Percentiles rank a stretch among this genome's conserved stretches.
phyloP scores from a whole-genome alignment of 345 rosid species.

The Isatis tinctoria region DNA sequence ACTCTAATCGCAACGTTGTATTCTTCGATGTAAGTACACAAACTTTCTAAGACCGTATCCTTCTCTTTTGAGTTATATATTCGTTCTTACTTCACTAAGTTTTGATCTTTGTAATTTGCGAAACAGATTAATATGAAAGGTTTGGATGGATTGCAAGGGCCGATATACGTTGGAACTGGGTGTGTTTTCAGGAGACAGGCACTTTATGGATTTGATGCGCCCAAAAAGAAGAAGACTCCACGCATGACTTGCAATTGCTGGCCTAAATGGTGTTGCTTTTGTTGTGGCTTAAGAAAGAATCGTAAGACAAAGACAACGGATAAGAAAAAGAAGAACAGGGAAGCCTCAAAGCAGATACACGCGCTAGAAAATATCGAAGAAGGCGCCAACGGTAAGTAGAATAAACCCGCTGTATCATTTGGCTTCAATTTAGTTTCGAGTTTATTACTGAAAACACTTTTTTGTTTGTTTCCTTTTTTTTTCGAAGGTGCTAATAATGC shows the following conservation, averaged over 20 bases:
- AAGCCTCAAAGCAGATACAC: conserved; percentile 59
- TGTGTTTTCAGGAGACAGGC: conserved; percentile 92
- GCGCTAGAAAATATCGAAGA: conserved; percentile 75
- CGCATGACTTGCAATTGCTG: conserved; percentile 76
- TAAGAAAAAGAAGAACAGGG: conserved; percentile 59
- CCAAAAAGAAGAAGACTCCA: conserved; percentile 62
- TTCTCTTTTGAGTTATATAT: not conserved
- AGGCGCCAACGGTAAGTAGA: conserved; percentile 49
- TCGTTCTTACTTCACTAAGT: not conserved
- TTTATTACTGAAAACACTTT: not conserved
- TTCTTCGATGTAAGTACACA: conserved; percentile 64
- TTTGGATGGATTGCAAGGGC: conserved; percentile 89
- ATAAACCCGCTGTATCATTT: not conserved
- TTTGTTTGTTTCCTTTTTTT: not conserved
- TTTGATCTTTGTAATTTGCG: not conserved
- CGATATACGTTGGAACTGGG: conserved; percentile 92
- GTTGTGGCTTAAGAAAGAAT: conserved; percentile 48
- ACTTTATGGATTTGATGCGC: conserved; percentile 83
- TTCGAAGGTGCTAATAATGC: not conserved
- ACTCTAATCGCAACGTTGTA: conserved; percentile 78
- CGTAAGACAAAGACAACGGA: conserved; percentile 40
- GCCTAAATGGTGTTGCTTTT: conserved; percentile 73
- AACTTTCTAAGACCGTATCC: not conserved
- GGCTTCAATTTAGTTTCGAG: not conserved
- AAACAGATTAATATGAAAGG: conserved; percentile 95